These are phyloP conservation scores for Tillandsia leiboldiana DNA, from an alignment of 176 grass and related monocot species.

Conservation along the genomic window DNA sequence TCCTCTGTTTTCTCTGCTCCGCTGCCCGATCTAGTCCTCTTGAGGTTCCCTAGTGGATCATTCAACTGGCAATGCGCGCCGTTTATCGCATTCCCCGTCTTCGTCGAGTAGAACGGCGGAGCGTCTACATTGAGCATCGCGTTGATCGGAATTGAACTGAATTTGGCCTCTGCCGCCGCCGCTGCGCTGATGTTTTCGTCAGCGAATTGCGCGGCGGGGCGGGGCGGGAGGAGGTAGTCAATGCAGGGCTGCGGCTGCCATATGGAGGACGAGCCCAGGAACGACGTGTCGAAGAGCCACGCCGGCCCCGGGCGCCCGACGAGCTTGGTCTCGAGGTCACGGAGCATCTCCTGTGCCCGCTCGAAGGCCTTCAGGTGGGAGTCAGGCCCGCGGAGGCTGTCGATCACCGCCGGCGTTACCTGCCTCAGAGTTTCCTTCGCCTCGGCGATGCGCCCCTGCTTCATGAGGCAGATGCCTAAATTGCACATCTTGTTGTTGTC, in stretches of 20 bases:
- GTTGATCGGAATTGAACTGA: background rate
- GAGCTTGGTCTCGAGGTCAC: conserved; percentile 74
- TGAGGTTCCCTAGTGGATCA: conserved; percentile 56
- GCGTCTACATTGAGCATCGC: conserved; percentile 56
- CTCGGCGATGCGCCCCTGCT: conserved; percentile 72
- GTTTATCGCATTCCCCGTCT: conserved; percentile 28
- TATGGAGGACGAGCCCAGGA: conserved; percentile 58
- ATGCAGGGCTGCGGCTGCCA: conserved; percentile 92
- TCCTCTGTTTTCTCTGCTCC: conserved; percentile 37
- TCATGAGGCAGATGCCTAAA: conserved; percentile 88
- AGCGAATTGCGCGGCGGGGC: conserved; percentile 33
- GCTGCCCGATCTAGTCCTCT: conserved; percentile 65
- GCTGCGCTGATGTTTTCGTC: conserved; percentile 45
- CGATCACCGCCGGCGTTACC: conserved; percentile 50
- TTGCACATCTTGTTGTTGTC: conserved; percentile 99
- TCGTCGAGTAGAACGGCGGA: conserved; percentile 63
- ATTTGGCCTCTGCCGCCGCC: background rate
- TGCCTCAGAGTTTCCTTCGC: conserved; percentile 94
- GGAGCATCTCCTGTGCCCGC: conserved; percentile 87
- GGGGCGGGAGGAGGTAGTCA: conserved; percentile 41
- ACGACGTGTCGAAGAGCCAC: conserved; percentile 80
- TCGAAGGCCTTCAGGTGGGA: conserved; percentile 95
- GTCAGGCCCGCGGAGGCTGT: conserved; percentile 71
- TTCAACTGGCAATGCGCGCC: conserved; percentile 16
- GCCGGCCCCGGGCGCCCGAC: conserved; percentile 27